These are phyloP conservation scores for Coelastrella sp. DNA, from an alignment of 139 green algal genomes.

Conservation along the genomic window DNA sequence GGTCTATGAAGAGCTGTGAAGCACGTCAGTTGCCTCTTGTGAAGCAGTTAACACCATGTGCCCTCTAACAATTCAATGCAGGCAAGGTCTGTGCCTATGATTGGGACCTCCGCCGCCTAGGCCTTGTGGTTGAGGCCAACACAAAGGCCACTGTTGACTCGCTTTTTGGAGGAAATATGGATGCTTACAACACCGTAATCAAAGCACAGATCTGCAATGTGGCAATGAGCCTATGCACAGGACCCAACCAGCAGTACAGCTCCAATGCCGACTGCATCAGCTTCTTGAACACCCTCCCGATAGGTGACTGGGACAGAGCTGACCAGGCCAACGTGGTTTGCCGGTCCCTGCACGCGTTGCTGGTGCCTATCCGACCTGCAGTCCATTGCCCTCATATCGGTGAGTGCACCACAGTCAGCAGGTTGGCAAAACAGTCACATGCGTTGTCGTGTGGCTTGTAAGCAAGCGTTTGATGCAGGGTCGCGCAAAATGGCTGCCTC, in stretches of 20 bases:
- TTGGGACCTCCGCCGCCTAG: slow-evolving; percentile 16
- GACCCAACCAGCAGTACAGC: neutral
- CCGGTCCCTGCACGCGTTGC: neutral
- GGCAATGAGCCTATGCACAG: neutral
- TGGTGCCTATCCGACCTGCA: neutral
- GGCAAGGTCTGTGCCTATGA: neutral
- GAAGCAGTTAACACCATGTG: neutral
- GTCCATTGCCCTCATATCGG: neutral
- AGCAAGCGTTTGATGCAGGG: neutral
- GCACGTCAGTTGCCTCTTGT: neutral
- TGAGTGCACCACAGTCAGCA: neutral
- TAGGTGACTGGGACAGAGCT: neutral
- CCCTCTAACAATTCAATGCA: neutral
- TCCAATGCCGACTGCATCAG: neutral
- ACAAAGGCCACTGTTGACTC: neutral
- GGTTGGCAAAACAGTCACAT: neutral
- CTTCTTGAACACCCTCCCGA: neutral
- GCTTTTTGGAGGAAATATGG: neutral
- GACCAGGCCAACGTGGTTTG: neutral
- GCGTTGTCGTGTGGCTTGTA: neutral
- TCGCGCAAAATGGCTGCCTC: neutral
- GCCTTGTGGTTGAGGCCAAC: neutral
- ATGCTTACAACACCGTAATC: neutral
- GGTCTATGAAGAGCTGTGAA: neutral
- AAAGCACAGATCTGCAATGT: neutral